phyloP scores from a whole-genome alignment of 139 green algal genomes.

The Volvox reticuliferus region DNA sequence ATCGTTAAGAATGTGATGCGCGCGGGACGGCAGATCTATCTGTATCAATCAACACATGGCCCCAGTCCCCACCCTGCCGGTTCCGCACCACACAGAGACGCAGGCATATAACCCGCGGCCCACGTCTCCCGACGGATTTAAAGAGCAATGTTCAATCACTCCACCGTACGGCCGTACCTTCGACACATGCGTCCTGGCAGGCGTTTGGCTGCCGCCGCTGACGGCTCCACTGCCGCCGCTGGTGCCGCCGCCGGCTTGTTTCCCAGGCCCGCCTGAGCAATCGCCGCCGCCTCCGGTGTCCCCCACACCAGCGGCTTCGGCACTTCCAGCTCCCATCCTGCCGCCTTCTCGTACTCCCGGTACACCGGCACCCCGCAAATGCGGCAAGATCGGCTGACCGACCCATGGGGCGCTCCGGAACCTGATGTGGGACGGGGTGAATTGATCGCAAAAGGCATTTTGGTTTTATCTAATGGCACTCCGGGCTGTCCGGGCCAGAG shows the following conservation, averaged over 20 bases:
- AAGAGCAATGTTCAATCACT: too few species aligned
- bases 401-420: background rate
- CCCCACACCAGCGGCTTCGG: background rate
- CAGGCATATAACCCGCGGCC: too few species aligned
- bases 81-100: too few species aligned
- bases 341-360: background rate
- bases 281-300: background rate
- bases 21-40: too few species aligned
- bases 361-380: conserved; percentile 29
- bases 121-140: too few species aligned
- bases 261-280: too few species aligned
- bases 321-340: background rate
- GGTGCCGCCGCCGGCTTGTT: background rate
- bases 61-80: too few species aligned
- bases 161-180: background rate
- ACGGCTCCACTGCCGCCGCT: background rate
- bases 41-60: too few species aligned
- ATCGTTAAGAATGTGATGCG: too few species aligned
- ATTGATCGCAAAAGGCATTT: too few species aligned
- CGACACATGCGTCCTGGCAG: conserved; percentile 1
- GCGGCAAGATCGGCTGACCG: background rate
- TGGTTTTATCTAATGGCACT: too few species aligned
- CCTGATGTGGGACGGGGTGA: background rate
- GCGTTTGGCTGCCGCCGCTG: background rate
- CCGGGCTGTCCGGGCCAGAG: too few species aligned